Evolutionary conservation across 2,329 filamentous ascomycete genomes (phyloP), one percentile per base, ranked within the genome.

Genomic region (Neodidymelliopsis sp.): DNA sequence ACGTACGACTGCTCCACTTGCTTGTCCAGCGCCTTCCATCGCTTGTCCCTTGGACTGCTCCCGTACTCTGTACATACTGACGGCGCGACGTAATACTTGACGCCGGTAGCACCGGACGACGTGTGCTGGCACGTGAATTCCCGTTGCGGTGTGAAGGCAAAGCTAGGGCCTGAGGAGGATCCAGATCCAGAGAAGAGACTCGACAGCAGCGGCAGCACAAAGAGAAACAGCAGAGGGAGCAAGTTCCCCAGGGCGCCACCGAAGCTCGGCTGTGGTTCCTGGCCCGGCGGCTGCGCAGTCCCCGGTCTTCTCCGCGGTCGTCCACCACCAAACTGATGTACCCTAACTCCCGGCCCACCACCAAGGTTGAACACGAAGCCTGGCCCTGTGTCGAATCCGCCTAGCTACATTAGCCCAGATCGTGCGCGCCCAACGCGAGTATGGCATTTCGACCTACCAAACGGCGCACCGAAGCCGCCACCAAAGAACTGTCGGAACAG

Each of bases 401-500:
- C 79, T 61, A 77, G 79, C 47, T 50, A 50, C 47, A 50, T 50
- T 50, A 50, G 47, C 47, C 40, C 47, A 10, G 41, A 43, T 33
- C 25, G 35, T 24, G 33, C 40, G 35, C 47, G 47, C 18, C 47
- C 47, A 27, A 50, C 18, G 31, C 38, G 35, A 11, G 35, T 50
- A 27, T 47, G 43, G 38, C 49, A 43, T 24, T 42, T 34, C 15
- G 47, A 68, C 73, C 75, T 83, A 77, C 88, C 88, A 67, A 90
- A 86, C 12, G 83, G 82, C 42, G 85, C 85, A 49, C 88, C 85
- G 36, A 72, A 72, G 10, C 84, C 87, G 30, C 89, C 91, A 36
- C 90, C 90, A 78, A 99, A 99, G 82, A 99, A 99, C 56, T 93
- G 85, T 70, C 93, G 87, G 77, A 99, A 99, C 80, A 99, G 84